Conservation (phyloP, 495 filamentous ascomycete species). For the Penicillium maclennaniae region DNA sequence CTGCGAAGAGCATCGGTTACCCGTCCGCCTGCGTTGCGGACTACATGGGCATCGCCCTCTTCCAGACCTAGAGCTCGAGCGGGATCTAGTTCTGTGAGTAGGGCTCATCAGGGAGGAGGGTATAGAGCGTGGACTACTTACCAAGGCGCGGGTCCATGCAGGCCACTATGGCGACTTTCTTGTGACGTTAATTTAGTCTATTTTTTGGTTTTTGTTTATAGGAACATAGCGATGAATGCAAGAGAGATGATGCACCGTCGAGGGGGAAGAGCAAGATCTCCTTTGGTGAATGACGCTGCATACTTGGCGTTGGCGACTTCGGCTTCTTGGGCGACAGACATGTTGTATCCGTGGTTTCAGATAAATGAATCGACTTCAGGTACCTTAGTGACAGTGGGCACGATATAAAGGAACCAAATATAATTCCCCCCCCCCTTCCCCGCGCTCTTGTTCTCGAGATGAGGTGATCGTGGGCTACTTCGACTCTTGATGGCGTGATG, state of each 20-base stretch:
- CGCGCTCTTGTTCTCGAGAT: slow-evolving; percentile 11
- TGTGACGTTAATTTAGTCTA: slow-evolving; percentile 3
- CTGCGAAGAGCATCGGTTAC: slow-evolving; percentile 67
- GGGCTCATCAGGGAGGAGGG: neutral
- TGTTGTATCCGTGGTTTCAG: slow-evolving; percentile 6
- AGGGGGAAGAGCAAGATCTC: slow-evolving; percentile 66
- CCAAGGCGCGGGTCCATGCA: slow-evolving; percentile 84
- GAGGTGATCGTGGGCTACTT: slow-evolving; percentile 14
- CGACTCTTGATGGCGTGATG: slow-evolving; percentile 14
- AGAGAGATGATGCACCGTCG: slow-evolving; percentile 42
- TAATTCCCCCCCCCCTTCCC: too few relatives aligned
- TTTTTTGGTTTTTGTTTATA: too few relatives aligned
- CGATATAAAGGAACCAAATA: slow-evolving; percentile 4
- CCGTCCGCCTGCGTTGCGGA: slow-evolving; percentile 71
- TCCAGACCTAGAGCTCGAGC: slow-evolving; percentile 67
- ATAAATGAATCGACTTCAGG: neutral
- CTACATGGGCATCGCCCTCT: slow-evolving; percentile 76
- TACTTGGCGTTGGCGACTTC: slow-evolving; percentile 57
- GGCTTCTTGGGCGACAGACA: slow-evolving; percentile 34
- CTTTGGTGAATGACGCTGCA: slow-evolving; percentile 57
- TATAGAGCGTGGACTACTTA: slow-evolving; percentile 1
- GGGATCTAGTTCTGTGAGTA: slow-evolving; percentile 46
- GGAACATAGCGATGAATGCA: neutral
- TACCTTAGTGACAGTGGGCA: slow-evolving; percentile 3
- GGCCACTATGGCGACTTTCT: slow-evolving; percentile 49